Conservation (phyloP, 176 grass and related monocot species). For the Musa schizocarpa region DNA sequence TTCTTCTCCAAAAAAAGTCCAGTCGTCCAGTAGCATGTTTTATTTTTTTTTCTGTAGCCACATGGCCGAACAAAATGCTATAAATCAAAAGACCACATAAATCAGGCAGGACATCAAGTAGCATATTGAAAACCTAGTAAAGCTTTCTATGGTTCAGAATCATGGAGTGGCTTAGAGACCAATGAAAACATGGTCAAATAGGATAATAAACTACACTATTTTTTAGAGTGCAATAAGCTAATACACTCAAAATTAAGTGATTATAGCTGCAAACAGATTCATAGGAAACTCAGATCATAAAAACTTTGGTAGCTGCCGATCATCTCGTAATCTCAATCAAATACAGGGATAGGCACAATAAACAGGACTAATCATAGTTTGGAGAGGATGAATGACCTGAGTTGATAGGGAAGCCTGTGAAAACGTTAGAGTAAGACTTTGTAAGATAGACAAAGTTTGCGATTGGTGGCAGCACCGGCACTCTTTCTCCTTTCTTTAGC, state of each 20-base stretch:
- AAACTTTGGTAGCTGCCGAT: background rate
- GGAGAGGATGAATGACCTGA: constrained; percentile 36
- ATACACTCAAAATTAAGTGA: background rate
- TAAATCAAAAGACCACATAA: too few species aligned
- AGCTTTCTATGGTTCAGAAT: too few species aligned
- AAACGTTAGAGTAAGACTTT: constrained; percentile 82
- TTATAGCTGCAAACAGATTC: background rate
- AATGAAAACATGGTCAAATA: too few species aligned
- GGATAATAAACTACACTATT: too few species aligned
- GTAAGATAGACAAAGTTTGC: constrained; percentile 65
- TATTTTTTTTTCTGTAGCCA: too few species aligned
- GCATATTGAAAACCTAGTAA: too few species aligned
- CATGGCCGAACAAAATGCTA: too few species aligned
- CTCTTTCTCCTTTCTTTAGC: constrained; percentile 56
- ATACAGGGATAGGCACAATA: background rate
- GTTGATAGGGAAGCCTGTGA: constrained; percentile 37
- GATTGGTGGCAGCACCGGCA: constrained; percentile 50
- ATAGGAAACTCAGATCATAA: background rate
- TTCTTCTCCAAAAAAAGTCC: too few species aligned
- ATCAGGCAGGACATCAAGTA: too few species aligned
- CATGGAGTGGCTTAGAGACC: too few species aligned
- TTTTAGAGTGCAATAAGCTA: background rate
- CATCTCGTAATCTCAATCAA: background rate
- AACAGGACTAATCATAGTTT: constrained; percentile 25
- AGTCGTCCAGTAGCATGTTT: too few species aligned